Evolutionary conservation across 129 eudicot genomes (phyloP), one percentile per base, ranked within the genome.

Genomic region (Apium graveolens): DNA sequence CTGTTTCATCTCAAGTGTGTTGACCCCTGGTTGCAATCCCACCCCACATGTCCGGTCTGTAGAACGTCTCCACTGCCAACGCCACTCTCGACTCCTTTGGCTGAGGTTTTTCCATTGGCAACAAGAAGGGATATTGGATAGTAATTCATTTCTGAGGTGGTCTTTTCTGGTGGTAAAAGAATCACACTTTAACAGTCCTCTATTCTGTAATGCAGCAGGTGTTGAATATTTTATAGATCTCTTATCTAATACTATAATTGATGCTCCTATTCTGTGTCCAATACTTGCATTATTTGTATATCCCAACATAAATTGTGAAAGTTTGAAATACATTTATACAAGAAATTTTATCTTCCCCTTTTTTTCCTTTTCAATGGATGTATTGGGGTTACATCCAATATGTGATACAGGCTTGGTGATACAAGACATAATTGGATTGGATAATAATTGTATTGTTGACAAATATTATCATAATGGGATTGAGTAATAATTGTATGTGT

Each of bases 31-130:
- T 46, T 82, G 68, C 57, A 24, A 77, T 53, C 63, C 24, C 74
- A 57, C 72, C 78, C 78, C 34, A 77, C 85, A 10, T 82, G 85
- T 53, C 84, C 84, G 27, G 76, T 81, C 29, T 81, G 78, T 27
- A 76, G 84, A 35, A 81, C 29, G 62, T 76, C 77, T 32, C 78
- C 63, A 2, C 11, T 63, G 29, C 43, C 75, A 4, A 42, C 27
- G 4, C 75, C 81, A 2, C 69, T 77, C 32, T 41, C 72, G 4
- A 55, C 72, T n/a, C 49, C 80, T 11, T 29, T 53, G 51, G 80
- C 71, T 13, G 55, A 73, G 76, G 55, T 73, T 46, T 55, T 73
- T 73, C 76, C 76, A 8, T 27, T 43, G 55, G 37, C 76, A 43
- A 42, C 76, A 37, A 42, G 57, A 73, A 73, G 57, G 24, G 76